Percentiles rank a stretch among this genome's conserved stretches.
Evolutionary conservation across 1,284 basidiomycete genomes (phyloP).

Genomic region (Hortiboletus rubellus): DNA sequence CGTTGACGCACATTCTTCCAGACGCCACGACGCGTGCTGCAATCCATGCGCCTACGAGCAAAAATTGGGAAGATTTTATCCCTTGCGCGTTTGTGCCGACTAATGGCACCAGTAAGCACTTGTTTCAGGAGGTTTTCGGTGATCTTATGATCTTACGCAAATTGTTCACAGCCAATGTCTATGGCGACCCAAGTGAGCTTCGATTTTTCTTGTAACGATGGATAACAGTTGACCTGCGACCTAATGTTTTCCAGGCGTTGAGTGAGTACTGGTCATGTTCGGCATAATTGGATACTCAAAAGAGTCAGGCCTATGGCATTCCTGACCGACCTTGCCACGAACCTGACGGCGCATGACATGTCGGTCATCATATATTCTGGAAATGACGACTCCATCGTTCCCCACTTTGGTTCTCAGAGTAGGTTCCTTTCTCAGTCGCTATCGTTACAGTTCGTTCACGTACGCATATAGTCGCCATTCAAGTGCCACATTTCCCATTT

Average conservation of each 20-base stretch:
- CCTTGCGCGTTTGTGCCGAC: constrained; percentile 45
- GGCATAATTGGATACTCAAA: constrained; percentile 4
- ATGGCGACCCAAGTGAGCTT: constrained; percentile 46
- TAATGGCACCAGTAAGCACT: constrained; percentile 29
- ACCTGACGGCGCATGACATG: constrained; percentile 51
- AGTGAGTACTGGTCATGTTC: constrained; percentile 39
- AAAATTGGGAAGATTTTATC: constrained; percentile 51
- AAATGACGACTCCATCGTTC: constrained; percentile 64
- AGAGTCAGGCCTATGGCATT: constrained; percentile 58
- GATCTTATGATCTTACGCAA: constrained; percentile 5
- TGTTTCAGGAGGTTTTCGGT: constrained; percentile 9
- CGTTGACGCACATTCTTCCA: constrained; percentile 24
- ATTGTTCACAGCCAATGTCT: constrained; percentile 8
- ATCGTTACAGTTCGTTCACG: constrained; percentile 5
- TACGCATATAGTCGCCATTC: constrained; percentile 53
- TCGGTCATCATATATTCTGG: constrained; percentile 62
- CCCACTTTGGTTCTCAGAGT: constrained; percentile 67
- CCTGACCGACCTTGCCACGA: constrained; percentile 60
- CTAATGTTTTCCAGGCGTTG: constrained; percentile 39
- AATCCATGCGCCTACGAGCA: constrained; percentile 68
- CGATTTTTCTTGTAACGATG: neutral
- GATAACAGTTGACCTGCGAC: neutral
- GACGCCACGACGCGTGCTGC: constrained; percentile 55
- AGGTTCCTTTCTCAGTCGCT: constrained; percentile 14
- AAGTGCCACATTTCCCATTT: constrained; percentile 38